phyloP scores from a whole-genome alignment of 805 yeast genomes.

The Cyberlindnera mississippiensis region DNA sequence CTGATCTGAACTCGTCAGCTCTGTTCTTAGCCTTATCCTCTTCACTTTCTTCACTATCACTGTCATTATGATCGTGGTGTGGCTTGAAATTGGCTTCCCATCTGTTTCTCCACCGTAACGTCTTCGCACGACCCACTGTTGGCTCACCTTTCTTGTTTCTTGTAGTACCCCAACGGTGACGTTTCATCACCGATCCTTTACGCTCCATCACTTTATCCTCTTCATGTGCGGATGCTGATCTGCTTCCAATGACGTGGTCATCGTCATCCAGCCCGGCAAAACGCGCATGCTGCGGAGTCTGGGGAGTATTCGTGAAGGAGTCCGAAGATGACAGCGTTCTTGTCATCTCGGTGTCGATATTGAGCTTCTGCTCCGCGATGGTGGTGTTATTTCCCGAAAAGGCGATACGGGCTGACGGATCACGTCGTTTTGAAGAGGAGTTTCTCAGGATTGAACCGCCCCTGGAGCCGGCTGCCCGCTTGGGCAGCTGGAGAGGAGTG shows the following conservation, averaged over 20 bases:
- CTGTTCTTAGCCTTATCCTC: constrained; percentile 33
- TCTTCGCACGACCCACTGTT: constrained; percentile 51
- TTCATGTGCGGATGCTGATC: constrained; percentile 1
- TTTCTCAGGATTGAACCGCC: constrained; percentile 25
- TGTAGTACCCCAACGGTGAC: constrained; percentile 91
- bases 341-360: constrained; percentile 13
- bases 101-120: constrained; percentile 46
- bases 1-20: constrained; percentile 41
- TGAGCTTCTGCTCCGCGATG: constrained; percentile 16
- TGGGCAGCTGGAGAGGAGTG: constrained; percentile 12
- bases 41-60: constrained; percentile 29
- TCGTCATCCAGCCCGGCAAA: constrained; percentile 21
- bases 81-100: constrained; percentile 26
- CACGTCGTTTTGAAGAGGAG: constrained; percentile 12
- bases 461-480: constrained; percentile 8
- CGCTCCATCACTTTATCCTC: constrained; percentile 25
- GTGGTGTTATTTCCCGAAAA: constrained; percentile 22
- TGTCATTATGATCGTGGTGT: constrained; percentile 30
- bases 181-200: constrained; percentile 54
- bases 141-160: constrained; percentile 72
- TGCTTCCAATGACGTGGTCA: constrained; percentile 5
- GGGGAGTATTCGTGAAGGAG: constrained; percentile 27
- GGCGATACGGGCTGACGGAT: constrained; percentile 22
- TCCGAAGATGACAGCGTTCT: constrained; percentile 19
- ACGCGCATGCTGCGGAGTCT: constrained; percentile 20